phyloP scores from a whole-genome alignment of 2,329 filamentous ascomycete genomes.

The Curvularia eragrostidis region DNA sequence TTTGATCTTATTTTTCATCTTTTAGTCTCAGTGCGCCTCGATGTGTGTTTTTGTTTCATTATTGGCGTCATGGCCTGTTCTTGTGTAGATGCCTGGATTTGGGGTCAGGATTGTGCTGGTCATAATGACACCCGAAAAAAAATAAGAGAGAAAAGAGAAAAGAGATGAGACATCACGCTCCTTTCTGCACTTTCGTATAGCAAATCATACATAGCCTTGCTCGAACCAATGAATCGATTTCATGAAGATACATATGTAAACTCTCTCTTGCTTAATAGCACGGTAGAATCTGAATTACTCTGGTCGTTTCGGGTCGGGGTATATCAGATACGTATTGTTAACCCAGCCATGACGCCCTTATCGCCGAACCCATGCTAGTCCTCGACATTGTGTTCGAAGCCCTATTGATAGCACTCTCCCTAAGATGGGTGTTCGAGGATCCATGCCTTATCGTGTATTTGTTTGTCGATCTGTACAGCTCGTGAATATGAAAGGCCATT shows the following conservation, averaged over 20 bases:
- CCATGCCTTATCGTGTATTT: not conserved
- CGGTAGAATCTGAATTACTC: constrained; percentile 2
- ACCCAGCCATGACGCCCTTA: constrained; percentile 28
- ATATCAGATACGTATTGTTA: constrained; percentile 19
- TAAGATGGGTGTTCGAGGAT: not conserved
- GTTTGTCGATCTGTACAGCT: not conserved
- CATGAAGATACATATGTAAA: not conserved
- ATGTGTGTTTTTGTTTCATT: not conserved
- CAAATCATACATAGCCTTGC: not conserved
- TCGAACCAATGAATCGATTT: not conserved
- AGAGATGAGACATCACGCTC: not conserved
- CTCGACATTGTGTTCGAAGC: constrained; percentile 10
- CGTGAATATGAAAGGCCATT: constrained; percentile 6
- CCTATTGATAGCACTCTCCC: constrained; percentile 7
- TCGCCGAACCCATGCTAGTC: constrained; percentile 30
- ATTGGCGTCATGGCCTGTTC: not conserved
- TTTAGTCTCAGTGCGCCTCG: not conserved
- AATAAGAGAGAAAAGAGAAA: no score
- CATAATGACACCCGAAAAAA: not conserved
- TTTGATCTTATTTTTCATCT: no score
- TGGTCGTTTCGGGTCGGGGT: constrained; percentile 8
- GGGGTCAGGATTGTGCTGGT: not conserved
- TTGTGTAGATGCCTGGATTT: not conserved
- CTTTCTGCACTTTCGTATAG: not conserved
- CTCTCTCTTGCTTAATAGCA: not conserved